Conservation (phyloP, 305 asterid genomes). For the Rubia tinctorum region DNA sequence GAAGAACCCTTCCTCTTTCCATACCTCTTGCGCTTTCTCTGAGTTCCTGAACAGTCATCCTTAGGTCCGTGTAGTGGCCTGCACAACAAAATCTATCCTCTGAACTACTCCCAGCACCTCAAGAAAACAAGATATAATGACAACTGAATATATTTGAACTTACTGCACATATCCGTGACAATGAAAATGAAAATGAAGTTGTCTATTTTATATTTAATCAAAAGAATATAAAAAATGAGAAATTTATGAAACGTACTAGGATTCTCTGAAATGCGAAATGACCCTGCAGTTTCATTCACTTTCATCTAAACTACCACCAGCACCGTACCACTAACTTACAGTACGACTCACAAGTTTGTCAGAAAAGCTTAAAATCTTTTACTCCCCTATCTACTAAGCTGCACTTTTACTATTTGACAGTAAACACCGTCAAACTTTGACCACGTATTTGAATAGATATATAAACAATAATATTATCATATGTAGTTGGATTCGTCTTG, state of each 20-base stretch:
- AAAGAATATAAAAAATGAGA: background rate
- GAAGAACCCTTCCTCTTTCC: conserved; percentile 20
- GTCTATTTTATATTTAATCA: background rate
- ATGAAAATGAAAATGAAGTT: background rate
- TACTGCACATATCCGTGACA: background rate
- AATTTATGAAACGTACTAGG: background rate
- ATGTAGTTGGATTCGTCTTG: too few species aligned
- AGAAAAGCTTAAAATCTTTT: too few species aligned
- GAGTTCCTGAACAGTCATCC: conserved; percentile 29
- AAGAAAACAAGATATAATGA: background rate
- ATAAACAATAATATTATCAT: too few species aligned
- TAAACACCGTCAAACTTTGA: too few species aligned
- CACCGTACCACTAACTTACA: background rate
- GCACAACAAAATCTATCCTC: conserved; percentile 29
- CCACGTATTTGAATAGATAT: too few species aligned
- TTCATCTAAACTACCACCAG: background rate
- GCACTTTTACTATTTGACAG: too few species aligned
- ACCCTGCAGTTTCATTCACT: too few species aligned
- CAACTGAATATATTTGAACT: background rate
- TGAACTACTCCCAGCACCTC: too few species aligned
- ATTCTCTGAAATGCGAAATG: background rate
- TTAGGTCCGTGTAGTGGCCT: conserved; percentile 52
- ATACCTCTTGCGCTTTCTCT: conserved; percentile 85
- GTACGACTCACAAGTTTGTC: too few species aligned
- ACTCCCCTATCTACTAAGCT: too few species aligned